A percentile compares a stretch with the other conserved stretches of the same genome.
phyloP scores from a whole-genome alignment of 345 rosid species.

The Cardamine occulta region DNA sequence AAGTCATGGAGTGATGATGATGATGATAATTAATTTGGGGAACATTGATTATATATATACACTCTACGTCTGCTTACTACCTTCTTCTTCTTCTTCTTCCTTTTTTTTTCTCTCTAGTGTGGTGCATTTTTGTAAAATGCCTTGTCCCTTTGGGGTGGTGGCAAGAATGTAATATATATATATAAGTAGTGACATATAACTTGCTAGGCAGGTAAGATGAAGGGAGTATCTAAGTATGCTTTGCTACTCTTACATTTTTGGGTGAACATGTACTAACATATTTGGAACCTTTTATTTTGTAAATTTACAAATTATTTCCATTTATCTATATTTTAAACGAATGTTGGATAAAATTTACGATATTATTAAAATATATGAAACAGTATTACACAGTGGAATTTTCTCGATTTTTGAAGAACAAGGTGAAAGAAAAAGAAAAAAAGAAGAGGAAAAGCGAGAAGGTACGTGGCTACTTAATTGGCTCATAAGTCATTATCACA shows the following conservation, averaged over 20 bases:
- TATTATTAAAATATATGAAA: too few relatives aligned
- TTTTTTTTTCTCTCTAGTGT: neutral
- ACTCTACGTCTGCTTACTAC: neutral
- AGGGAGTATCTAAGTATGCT: conserved; percentile 16
- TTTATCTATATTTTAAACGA: too few relatives aligned
- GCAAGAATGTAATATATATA: conserved; percentile 21
- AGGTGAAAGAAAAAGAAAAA: neutral
- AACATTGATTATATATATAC: conserved; percentile 27
- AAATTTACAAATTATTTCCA: too few relatives aligned
- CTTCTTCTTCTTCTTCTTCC: neutral
- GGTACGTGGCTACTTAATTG: conserved; percentile 46
- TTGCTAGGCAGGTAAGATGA: conserved; percentile 32
- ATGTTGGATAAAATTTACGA: too few relatives aligned
- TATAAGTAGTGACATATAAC: conserved; percentile 15
- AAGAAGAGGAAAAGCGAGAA: conserved; percentile 41
- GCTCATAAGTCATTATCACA: conserved; percentile 40
- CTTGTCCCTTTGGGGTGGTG: neutral
- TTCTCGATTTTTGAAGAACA: neutral
- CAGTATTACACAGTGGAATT: neutral
- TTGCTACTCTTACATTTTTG: conserved; percentile 29
- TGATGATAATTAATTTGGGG: conserved; percentile 28
- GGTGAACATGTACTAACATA: neutral
- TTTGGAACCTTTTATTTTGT: neutral
- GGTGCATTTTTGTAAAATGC: conserved; percentile 18
- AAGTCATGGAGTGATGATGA: conserved; percentile 24